Conservation (phyloP, 768 basidiomycete genomes). For the Auriculariales sp. region DNA sequence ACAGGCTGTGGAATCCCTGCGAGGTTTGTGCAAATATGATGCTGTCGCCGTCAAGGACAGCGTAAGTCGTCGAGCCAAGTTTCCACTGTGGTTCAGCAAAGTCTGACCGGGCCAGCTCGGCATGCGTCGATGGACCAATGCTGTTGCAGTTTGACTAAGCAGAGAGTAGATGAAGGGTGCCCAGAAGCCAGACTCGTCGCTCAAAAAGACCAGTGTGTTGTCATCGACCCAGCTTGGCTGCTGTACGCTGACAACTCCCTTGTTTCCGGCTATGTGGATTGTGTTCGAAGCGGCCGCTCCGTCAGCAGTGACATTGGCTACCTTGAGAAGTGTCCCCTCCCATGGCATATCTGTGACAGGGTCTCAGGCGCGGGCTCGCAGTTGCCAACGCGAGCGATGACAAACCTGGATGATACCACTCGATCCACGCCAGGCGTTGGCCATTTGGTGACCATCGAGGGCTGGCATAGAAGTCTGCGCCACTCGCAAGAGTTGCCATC, state of each 20-base stretch:
- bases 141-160: slow-evolving; percentile 16
- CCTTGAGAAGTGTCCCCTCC: slow-evolving; percentile 43
- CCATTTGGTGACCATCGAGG: slow-evolving; percentile 50
- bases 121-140: slow-evolving; percentile 22
- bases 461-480: slow-evolving; percentile 58
- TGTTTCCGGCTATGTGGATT: slow-evolving; percentile 36
- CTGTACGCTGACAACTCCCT: slow-evolving; percentile 30
- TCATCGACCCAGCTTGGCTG: slow-evolving; percentile 42
- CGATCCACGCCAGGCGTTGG: slow-evolving; percentile 39
- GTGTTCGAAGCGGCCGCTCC: slow-evolving; percentile 19
- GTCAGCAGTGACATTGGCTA: slow-evolving; percentile 21
- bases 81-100: slow-evolving; percentile 44
- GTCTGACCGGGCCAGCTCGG: slow-evolving; percentile 23
- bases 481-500: slow-evolving; percentile 32
- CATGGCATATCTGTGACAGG: slow-evolving; percentile 59
- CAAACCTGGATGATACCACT: slow-evolving; percentile 30
- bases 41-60: slow-evolving; percentile 11
- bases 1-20: slow-evolving; percentile 1
- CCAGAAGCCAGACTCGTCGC: slow-evolving; percentile 48
- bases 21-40: not conserved
- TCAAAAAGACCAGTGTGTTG: slow-evolving; percentile 44
- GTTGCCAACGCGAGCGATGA: not conserved
- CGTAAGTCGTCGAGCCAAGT: slow-evolving; percentile 34
- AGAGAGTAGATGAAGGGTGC: slow-evolving; percentile 47
- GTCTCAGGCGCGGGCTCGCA: slow-evolving; percentile 4